Evolutionary conservation across 306 rosid species (phyloP), one percentile per base, ranked within the genome.

Genomic region (Ormosia semicastrata): DNA sequence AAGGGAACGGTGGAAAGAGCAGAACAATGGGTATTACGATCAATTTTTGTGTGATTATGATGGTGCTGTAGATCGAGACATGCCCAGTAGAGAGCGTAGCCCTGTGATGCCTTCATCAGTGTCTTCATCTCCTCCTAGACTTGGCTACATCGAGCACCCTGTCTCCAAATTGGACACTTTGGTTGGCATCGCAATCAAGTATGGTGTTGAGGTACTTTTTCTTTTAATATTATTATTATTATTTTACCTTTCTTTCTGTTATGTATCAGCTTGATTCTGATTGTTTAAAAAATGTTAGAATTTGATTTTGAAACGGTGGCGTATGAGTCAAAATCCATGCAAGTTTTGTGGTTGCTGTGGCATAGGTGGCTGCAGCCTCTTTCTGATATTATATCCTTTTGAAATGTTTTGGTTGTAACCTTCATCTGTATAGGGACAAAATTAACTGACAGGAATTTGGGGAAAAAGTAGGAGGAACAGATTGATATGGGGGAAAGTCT

Each of bases 131-230:
- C 81, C 90, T 36, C 59, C 89, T 15, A 82, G 70, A 65, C 60
- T 46, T 14, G 87, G 86, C 2, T 88, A 84, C 74, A 93, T 91
- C 57, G 83, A 91, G 53, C 98, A 94, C 70, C 81, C 66, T 43
- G 92, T 94, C 32, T 86, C 97, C 59, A 94, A 94, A 78, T 85
- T 89, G 7, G 98, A 94, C 73, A 94, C 98, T 18, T 89, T 94
- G 71, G 98, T 84, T 73, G 98, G 98, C 33, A 85, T 94, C 41
- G 97, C 98, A 69, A 94, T 94, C 90, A 94, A 92, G 85, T 94
- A 94, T 53, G 97, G 98, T 34, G 97, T 93, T 39, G 97, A 94
- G 97, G 98, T 94, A 83, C 7, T 17, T 6, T 41, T 36, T 24
- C 18, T 36, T 12, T 24, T 6, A 10, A 44, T 44, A 44, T 3